Evolutionary conservation across 306 rosid species (phyloP).

Genomic region (Astragalus glycyphyllos): DNA sequence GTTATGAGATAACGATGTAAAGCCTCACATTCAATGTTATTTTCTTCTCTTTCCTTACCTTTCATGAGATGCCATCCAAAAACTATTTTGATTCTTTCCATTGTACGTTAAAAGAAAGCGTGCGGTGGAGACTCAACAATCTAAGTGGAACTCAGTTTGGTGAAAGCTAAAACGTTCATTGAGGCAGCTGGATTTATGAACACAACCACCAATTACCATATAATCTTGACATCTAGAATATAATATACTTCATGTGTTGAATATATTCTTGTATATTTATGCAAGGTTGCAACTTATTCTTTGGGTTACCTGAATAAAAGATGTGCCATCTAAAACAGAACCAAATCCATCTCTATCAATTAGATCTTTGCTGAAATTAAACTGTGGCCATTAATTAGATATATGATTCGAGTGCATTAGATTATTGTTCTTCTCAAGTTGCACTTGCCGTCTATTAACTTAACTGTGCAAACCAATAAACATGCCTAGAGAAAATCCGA

Average conservation of each 20-base stretch:
- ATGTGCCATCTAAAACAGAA: conserved; percentile 20
- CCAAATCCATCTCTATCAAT: conserved; percentile 33
- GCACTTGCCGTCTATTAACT: conserved; percentile 13
- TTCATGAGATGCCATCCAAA: conserved; percentile 24
- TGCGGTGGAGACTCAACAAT: conserved; percentile 34
- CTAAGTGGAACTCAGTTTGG: neutral
- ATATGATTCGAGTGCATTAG: conserved; percentile 40
- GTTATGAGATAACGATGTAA: neutral
- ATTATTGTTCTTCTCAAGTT: conserved; percentile 31
- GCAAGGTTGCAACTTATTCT: conserved; percentile 11
- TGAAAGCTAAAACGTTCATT: conserved; percentile 34
- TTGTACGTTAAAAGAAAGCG: conserved; percentile 36
- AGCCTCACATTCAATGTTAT: neutral
- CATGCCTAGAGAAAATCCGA: conserved; percentile 38
- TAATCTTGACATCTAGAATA: conserved; percentile 31
- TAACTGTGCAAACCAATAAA: conserved; percentile 36
- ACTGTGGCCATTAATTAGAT: conserved; percentile 46
- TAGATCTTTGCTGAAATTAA: conserved; percentile 38
- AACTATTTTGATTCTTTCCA: conserved; percentile 38
- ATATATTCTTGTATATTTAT: conserved; percentile 46
- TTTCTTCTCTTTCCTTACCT: neutral
- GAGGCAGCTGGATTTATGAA: conserved; percentile 33
- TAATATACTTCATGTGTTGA: conserved; percentile 17
- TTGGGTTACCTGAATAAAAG: conserved; percentile 1
- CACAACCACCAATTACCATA: conserved; percentile 23